These are phyloP conservation scores for Emmonsiellopsis sp. DNA, from an alignment of 2,329 filamentous ascomycete genomes.

Conservation along the genomic window DNA sequence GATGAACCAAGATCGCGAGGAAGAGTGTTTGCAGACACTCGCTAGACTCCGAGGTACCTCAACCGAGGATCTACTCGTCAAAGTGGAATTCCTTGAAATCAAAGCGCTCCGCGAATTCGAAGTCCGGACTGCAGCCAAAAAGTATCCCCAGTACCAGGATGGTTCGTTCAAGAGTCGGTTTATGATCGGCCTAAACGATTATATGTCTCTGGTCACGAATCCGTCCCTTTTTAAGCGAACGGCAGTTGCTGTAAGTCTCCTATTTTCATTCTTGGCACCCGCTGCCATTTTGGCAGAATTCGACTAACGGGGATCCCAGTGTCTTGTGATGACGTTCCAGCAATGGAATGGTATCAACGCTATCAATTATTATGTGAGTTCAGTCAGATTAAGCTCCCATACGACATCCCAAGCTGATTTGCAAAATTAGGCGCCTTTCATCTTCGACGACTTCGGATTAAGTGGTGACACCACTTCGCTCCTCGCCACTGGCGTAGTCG, in stretches of 20 bases:
- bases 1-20: conserved; percentile 57
- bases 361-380: conserved; percentile 32
- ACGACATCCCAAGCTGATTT: conserved; percentile 7
- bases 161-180: conserved; percentile 54
- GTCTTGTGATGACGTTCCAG: conserved; percentile 29
- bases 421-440: conserved; percentile 14
- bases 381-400: not conserved
- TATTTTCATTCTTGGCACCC: conserved; percentile 1
- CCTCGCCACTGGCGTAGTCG: conserved; percentile 32
- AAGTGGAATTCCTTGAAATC: conserved; percentile 70
- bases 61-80: conserved; percentile 58
- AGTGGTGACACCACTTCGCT: conserved; percentile 29
- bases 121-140: conserved; percentile 55
- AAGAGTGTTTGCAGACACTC: conserved; percentile 55
- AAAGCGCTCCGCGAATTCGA: conserved; percentile 68
- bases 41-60: conserved; percentile 56
- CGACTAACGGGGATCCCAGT: conserved; percentile 58
- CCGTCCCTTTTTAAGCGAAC: conserved; percentile 29
- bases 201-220: conserved; percentile 24
- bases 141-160: conserved; percentile 57
- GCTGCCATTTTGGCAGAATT: conserved; percentile 26
- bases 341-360: conserved; percentile 46
- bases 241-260: conserved; percentile 37
- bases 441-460: conserved; percentile 27
- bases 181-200: conserved; percentile 50